Evolutionary conservation across 805 yeast species (phyloP), one percentile per base, ranked within the genome.

Genomic region (Suhomyces kilbournensis): DNA sequence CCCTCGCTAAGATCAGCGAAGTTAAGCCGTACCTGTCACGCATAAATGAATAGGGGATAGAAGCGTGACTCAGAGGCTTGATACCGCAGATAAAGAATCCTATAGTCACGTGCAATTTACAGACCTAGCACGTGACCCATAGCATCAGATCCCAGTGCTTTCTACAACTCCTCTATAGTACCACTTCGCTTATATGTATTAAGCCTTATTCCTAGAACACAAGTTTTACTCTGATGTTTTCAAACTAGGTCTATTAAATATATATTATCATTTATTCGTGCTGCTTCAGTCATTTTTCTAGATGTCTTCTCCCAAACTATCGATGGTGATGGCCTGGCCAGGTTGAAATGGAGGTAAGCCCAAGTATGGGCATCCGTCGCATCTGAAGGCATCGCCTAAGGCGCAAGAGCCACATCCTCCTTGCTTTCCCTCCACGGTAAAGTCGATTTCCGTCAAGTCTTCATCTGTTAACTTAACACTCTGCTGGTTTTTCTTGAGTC

Each of bases 321-420:
- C 90, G 56, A 93, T 72, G 30, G 86, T 84, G 50, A 94, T 84
- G 9, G 85, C 85, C 72, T 94, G 96, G 49, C 99, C 99, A 1
- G 98, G 99, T 71, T 91, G 91, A 80, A 94, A 94, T 3, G 99
- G 97, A 14, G 99, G 99, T 45, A 94, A 76, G 0, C 99, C 99
- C 59, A 94, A 75, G 71, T 86, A 94, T 39, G 99, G 99, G 72
- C 99, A 94, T 2, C 98, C 97, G 60, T 92, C 96, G 69, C 99
- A 94, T 65, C 99, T 79, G 74, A 94, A 94, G 0, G 99, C 99
- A 69, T 94, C 99, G 44, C 99, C 99, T 47, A 94, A 78, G 0
- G 98, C 85, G 73, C 99, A 94, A 9, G 96, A 89, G 23, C 97
- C 97, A 74, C 99, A 94, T 3, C 97, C 97, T 32, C 97, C 97